Evolutionary conservation across 306 rosid genomes (phyloP).

Genomic region (Crotalaria pallida): DNA sequence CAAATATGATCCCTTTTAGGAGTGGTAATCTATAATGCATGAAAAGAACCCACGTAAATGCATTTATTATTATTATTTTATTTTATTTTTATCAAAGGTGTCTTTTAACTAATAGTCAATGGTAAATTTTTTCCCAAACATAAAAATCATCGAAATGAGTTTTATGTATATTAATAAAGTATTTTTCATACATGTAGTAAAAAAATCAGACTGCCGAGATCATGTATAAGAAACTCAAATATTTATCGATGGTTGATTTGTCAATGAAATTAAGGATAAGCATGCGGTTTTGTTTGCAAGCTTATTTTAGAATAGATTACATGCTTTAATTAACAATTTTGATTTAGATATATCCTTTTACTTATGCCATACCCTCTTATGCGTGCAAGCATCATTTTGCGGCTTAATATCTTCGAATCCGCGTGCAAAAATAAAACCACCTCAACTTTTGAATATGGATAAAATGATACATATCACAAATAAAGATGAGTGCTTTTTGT

Average conservation of each 20-base stretch:
- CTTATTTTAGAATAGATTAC: constrained; percentile 20
- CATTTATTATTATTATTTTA: constrained; percentile 32
- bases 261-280: constrained; percentile 22
- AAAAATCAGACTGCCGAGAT: too few relatives aligned
- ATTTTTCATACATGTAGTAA: too few relatives aligned
- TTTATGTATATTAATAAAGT: too few relatives aligned
- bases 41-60: constrained; percentile 5
- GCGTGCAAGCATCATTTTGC: constrained; percentile 47
- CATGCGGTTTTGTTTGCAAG: constrained; percentile 25
- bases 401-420: constrained; percentile 30
- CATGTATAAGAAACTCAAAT: too few relatives aligned
- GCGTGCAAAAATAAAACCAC: constrained; percentile 19
- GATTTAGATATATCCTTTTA: constrained; percentile 11
- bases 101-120: too few relatives aligned
- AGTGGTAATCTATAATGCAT: constrained; percentile 20
- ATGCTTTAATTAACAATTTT: constrained; percentile 4
- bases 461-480: background rate
- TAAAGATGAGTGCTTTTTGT: constrained; percentile 11
- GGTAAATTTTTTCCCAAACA: too few relatives aligned
- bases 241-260: too few relatives aligned
- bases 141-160: too few relatives aligned
- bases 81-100: too few relatives aligned
- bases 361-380: constrained; percentile 1
- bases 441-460: constrained; percentile 17
- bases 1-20: constrained; percentile 11